Evolutionary conservation across 768 basidiomycete species (phyloP).

Genomic region (Peribolospora kevripleyi): DNA sequence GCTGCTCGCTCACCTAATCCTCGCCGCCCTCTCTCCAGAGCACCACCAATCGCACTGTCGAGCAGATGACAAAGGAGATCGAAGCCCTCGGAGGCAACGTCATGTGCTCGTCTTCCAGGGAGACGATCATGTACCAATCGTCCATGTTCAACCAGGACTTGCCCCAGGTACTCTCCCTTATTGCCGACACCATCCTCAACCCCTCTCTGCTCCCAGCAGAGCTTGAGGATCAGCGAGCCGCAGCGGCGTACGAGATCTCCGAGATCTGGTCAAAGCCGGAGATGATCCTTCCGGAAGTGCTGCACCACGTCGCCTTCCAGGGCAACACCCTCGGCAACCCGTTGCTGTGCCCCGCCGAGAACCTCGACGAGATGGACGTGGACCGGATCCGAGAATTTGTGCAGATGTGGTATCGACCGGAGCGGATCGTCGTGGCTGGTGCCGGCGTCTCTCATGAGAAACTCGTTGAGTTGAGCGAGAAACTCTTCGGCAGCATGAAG

Average conservation of each 20-base stretch:
- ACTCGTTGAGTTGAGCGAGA: constrained; percentile 61
- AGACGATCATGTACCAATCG: constrained; percentile 94
- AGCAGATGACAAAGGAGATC: constrained; percentile 56
- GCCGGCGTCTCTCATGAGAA: constrained; percentile 76
- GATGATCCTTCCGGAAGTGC: constrained; percentile 68
- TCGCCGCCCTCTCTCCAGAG: constrained; percentile 27
- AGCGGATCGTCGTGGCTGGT: constrained; percentile 83
- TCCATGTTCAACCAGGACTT: constrained; percentile 70
- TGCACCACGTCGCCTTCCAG: constrained; percentile 67
- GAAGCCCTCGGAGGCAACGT: constrained; percentile 77
- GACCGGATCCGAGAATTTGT: constrained; percentile 38
- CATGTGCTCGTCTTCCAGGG: constrained; percentile 65
- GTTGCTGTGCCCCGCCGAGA: constrained; percentile 62
- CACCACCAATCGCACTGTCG: constrained; percentile 43
- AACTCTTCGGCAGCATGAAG: constrained; percentile 50
- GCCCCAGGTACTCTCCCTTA: constrained; percentile 56
- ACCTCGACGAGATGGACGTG: constrained; percentile 41
- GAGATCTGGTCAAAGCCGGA: constrained; percentile 77
- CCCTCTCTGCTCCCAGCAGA: constrained; percentile 54
- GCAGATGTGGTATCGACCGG: constrained; percentile 68
- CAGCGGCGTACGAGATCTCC: constrained; percentile 69
- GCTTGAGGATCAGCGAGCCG: constrained; percentile 56
- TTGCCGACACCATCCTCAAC: constrained; percentile 70
- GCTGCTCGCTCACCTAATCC: background rate
- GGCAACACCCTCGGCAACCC: constrained; percentile 65